Evolutionary conservation across 192 early-diverging fungal genomes (phyloP), one percentile per base, ranked within the genome.

Genomic region (Dissophora globulifera): DNA sequence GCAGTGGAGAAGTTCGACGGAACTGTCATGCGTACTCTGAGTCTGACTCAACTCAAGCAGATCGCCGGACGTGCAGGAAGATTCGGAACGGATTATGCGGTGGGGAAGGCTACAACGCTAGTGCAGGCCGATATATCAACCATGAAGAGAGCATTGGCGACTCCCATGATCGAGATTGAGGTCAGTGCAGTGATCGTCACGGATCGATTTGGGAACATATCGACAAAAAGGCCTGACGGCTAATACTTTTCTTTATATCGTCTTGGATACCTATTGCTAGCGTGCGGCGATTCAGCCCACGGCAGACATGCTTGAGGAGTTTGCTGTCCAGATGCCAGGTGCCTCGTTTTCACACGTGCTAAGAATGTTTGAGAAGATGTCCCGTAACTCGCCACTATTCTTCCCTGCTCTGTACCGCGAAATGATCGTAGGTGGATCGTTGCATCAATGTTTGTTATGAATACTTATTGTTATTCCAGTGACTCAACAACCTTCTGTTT

Each of bases 41-140:
- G 84, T 30, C 65, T 92, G 22, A 92, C 94, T 32, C 92, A 94
- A 79, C 81, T 92, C 12, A 95, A 96, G 69, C 96, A 99, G 79
- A 99, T 99, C 71, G 95, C 89, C 45, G 97, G 96, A 17, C 84
- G 95, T 35, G 95, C 95, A 11, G 96, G 96, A 22, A 85, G 96
- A 33, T 97, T 91, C 66, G 86, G 86, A 10, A 91, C 93, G 2
- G 80, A 88, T 8, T 89, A 83, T 66, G 79, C 79, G 7, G 55
- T 67, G 0, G 95, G 96, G 17, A 59, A 74, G 40, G 95, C 94
- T 12, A 92, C 93, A 10, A 86, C 94, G 71, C 86, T 84, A 63
- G 58, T 79, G 33, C 52, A 52, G 10, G 19, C 26, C 15, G 72
- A 76, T 51, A 56, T 76, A 3, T 58, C 72, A 7, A 53, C 49